Base-by-base conservation (phyloP, 176 grass and related monocot genomes). In the Oryza brachyantha region DNA sequence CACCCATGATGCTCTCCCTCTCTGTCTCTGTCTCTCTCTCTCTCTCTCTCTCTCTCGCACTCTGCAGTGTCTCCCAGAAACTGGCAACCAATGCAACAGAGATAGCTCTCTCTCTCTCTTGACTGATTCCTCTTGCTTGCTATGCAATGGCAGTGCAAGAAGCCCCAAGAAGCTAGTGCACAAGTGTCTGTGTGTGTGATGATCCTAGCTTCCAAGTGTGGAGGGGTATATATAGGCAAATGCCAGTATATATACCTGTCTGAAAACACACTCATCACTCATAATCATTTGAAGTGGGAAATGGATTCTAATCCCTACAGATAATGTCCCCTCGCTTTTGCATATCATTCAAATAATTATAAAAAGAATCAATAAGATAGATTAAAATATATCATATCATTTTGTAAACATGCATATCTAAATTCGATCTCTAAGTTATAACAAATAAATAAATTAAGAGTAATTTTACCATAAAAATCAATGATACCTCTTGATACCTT, bases 141-240 rank as follows among this genome's bases (percentile, higher is more conserved):
- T 29, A 42, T 66, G 66, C 73, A 45, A 54, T 66, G 67, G 46
- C 25, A 34, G 78, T 13, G 34, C 59, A 37, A 35, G 41, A 50
- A 60, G 74, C 10, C 10, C 52, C 54, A 74, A 46, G 52, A 27
- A 39, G n/a, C 6, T 66, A 62, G 35, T 17, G 55, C 11, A n/a
- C 32, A 43, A n/a, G 48, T 7, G 46, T 57, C 3, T 57, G 21
- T 24, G 40, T 22, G 32, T 42, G 64, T 34, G 69, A 29, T 71
- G 86, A 84, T 81, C 64, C 2, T 8, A 24, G 52, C 35, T 57
- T 39, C 43, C 31, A 42, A 22, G 77, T 75, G 54, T 64, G 64
- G 48, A 34, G 68, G 40, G 58, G 10, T 76, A 76, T 86, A 80
- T 76, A 76, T 43, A 88, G 67, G 67, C 74, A 28, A 55, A 17